Conservation (phyloP, 805 yeast genomes). For the Tetrapisispora iriomotensis region DNA sequence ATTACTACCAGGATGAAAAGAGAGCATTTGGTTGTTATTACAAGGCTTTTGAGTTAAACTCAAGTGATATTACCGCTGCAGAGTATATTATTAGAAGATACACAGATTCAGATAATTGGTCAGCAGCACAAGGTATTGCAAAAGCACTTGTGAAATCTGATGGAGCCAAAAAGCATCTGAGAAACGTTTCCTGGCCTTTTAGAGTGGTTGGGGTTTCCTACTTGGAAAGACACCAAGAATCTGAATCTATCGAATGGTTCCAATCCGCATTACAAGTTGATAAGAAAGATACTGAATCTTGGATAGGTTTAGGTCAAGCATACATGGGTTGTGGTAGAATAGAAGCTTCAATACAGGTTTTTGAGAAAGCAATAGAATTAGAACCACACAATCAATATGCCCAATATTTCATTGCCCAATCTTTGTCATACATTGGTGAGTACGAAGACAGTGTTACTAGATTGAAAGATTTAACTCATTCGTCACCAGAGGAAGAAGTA, state of each 20-base stretch:
- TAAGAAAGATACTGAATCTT: conserved; percentile 61
- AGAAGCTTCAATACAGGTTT: conserved; percentile 80
- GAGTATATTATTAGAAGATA: conserved; percentile 61
- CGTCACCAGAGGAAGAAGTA: conserved; percentile 40
- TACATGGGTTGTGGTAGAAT: conserved; percentile 75
- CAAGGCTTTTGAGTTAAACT: conserved; percentile 81
- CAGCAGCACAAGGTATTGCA: conserved; percentile 66
- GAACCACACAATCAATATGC: conserved; percentile 52
- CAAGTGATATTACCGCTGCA: conserved; percentile 68
- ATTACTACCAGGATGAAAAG: conserved; percentile 44
- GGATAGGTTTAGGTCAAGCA: conserved; percentile 98
- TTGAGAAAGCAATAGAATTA: conserved; percentile 49
- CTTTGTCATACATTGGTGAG: conserved; percentile 53
- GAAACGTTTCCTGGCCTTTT: conserved; percentile 69
- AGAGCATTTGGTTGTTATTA: conserved; percentile 81
- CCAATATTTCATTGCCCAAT: conserved; percentile 55
- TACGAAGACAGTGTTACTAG: conserved; percentile 49
- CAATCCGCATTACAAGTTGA: conserved; percentile 73
- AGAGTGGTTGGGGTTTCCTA: conserved; percentile 74
- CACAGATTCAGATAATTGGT: conserved; percentile 68
- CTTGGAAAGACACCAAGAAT: conserved; percentile 60
- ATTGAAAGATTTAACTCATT: conserved; percentile 34
- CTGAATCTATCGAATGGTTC: conserved; percentile 77
- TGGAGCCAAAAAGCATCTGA: conserved; percentile 41
- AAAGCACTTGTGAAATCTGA: conserved; percentile 56